phyloP scores from a whole-genome alignment of 257 asterid genomes.

The Przewalskia tangutica region DNA sequence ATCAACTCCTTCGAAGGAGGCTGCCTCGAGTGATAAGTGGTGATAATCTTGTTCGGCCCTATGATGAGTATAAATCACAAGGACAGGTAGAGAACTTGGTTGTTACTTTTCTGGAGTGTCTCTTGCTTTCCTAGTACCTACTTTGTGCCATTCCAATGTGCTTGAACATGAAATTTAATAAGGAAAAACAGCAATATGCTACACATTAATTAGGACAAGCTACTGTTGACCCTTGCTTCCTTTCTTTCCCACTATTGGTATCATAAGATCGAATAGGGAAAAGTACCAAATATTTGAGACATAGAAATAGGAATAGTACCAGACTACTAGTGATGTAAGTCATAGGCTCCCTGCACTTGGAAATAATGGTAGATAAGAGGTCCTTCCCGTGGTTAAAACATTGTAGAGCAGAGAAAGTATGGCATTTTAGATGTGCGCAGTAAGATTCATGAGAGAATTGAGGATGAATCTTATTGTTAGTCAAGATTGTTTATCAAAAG shows the following conservation, averaged over 20 bases:
- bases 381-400: not conserved
- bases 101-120: not conserved
- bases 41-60: constrained; percentile 89
- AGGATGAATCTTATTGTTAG: not conserved
- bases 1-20: constrained; percentile 86
- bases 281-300: not conserved
- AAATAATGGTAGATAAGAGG: not conserved
- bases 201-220: not conserved
- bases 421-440: not conserved
- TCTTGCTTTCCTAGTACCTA: not conserved
- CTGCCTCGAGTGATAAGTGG: constrained; percentile 93
- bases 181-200: not conserved
- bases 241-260: not conserved
- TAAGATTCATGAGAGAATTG: not conserved
- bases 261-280: not conserved
- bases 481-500: not conserved
- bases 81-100: constrained; percentile 64
- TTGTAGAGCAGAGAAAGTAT: not conserved
- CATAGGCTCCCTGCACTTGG: not conserved
- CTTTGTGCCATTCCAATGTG: not conserved
- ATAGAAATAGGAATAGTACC: not conserved
- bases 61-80: constrained; percentile 80
- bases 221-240: not conserved
- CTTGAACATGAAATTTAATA: not conserved
- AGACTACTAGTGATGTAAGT: not conserved